A percentile compares a stretch with the other conserved stretches of the same genome.
Evolutionary conservation across 1,139 yeast genomes (phyloP).

Genomic region (Lodderomyces margitis): DNA sequence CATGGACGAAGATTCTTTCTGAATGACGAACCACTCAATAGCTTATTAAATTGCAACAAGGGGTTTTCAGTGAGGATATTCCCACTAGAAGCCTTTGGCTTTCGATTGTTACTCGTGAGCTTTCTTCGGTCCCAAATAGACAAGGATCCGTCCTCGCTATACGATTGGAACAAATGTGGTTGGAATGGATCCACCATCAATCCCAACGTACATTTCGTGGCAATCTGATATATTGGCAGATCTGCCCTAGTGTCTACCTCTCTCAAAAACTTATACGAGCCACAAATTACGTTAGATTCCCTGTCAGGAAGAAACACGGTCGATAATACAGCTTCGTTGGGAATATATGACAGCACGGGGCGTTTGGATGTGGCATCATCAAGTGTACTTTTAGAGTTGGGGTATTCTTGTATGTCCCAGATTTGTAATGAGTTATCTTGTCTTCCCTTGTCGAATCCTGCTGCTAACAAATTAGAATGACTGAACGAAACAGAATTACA

Average conservation of each 20-base stretch:
- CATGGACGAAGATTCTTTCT: constrained; percentile 62
- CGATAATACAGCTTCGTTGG: constrained; percentile 74
- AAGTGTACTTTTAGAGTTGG: constrained; percentile 38
- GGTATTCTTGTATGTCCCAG: constrained; percentile 73
- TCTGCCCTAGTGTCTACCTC: constrained; percentile 74
- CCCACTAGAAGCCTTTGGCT: constrained; percentile 14
- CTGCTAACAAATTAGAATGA: constrained; percentile 62
- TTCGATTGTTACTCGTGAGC: constrained; percentile 29
- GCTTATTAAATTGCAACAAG: constrained; percentile 60
- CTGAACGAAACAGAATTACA: constrained; percentile 76
- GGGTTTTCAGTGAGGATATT: constrained; percentile 52
- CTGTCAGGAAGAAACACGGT: constrained; percentile 65
- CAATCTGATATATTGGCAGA: constrained; percentile 71
- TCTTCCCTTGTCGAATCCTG: constrained; percentile 78
- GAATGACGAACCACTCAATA: constrained; percentile 62
- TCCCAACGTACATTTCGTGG: constrained; percentile 71
- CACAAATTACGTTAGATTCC: constrained; percentile 59
- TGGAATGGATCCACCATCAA: constrained; percentile 67
- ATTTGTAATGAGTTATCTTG: constrained; percentile 76
- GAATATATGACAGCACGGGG: constrained; percentile 61
- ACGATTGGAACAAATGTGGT: constrained; percentile 65
- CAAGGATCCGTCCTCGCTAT: constrained; percentile 80
- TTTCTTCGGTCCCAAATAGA: constrained; percentile 87
- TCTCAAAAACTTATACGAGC: constrained; percentile 74
- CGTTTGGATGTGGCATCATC: constrained; percentile 33